Conservation (phyloP, 768 basidiomycete genomes). For the Hericium alpestre region DNA sequence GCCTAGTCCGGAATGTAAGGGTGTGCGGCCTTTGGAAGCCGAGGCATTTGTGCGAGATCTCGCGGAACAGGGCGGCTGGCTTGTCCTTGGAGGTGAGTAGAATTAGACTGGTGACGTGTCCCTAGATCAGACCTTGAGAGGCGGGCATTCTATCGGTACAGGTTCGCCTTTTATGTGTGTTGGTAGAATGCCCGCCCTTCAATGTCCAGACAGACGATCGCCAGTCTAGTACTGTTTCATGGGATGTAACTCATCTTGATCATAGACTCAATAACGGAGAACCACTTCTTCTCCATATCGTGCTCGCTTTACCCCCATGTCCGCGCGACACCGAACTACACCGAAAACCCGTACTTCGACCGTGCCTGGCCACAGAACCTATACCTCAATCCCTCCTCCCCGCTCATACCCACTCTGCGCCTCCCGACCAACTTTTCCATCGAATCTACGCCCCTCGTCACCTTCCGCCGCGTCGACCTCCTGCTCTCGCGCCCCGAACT, state of each 20-base stretch:
- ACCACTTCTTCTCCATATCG: constrained; percentile 65
- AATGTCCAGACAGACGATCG: background rate
- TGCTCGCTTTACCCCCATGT: constrained; percentile 60
- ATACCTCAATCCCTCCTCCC: constrained; percentile 48
- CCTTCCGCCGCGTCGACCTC: constrained; percentile 57
- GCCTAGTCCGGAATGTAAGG: constrained; percentile 33
- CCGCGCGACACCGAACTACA: constrained; percentile 53
- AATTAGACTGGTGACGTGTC: too few relatives aligned
- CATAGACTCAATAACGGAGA: constrained; percentile 58
- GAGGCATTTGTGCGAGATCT: constrained; percentile 42
- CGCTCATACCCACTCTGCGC: constrained; percentile 29
- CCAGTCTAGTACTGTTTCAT: background rate
- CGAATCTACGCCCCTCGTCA: constrained; percentile 46
- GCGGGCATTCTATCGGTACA: background rate
- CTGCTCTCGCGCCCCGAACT: constrained; percentile 41
- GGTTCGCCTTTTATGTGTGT: background rate
- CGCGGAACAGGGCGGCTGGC: constrained; percentile 63
- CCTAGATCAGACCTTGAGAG: too few relatives aligned
- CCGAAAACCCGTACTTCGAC: constrained; percentile 42
- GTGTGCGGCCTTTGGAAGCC: constrained; percentile 29
- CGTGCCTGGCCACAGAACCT: constrained; percentile 57
- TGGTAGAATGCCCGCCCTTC: background rate
- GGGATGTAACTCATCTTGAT: too few relatives aligned
- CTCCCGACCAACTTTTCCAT: constrained; percentile 47
- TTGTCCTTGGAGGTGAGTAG: constrained; percentile 45